These are phyloP conservation scores for Flaveria robusta DNA, from an alignment of 129 eudicot species.

Conservation along the genomic window DNA sequence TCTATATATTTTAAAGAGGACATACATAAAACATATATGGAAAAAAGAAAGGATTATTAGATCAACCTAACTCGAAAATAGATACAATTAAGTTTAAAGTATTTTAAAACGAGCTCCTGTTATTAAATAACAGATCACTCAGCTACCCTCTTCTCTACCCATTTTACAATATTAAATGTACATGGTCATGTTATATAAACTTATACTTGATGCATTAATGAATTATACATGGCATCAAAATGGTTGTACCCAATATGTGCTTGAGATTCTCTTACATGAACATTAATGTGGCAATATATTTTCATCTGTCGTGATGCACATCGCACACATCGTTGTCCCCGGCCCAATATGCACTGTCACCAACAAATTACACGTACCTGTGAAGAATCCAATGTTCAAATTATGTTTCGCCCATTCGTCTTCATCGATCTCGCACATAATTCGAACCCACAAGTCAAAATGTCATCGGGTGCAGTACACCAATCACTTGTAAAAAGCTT, in stretches of 20 bases:
- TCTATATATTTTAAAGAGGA: too few relatives aligned
- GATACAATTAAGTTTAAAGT: background rate
- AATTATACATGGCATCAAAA: too few relatives aligned
- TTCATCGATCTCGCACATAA: background rate
- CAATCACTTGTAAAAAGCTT: background rate
- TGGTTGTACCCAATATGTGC: background rate
- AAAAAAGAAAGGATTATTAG: too few relatives aligned
- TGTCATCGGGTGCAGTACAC: background rate
- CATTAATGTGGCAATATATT: conserved; percentile 4
- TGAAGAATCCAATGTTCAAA: conserved; percentile 7
- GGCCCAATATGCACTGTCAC: conserved; percentile 6
- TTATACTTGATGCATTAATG: background rate
- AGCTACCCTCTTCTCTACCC: background rate
- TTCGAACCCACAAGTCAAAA: conserved; percentile 1
- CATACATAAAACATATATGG: too few relatives aligned
- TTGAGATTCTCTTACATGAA: conserved; percentile 5
- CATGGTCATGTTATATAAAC: background rate
- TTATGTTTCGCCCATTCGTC: conserved; percentile 1
- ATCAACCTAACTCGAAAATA: background rate
- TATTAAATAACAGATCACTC: too few relatives aligned
- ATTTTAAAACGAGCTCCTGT: background rate
- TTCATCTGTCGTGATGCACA: conserved; percentile 5
- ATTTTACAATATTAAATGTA: background rate
- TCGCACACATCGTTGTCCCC: conserved; percentile 17
- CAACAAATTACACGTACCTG: background rate